Evolutionary conservation across 805 yeast species (phyloP).

Genomic region (Myxozyma melibiosi): DNA sequence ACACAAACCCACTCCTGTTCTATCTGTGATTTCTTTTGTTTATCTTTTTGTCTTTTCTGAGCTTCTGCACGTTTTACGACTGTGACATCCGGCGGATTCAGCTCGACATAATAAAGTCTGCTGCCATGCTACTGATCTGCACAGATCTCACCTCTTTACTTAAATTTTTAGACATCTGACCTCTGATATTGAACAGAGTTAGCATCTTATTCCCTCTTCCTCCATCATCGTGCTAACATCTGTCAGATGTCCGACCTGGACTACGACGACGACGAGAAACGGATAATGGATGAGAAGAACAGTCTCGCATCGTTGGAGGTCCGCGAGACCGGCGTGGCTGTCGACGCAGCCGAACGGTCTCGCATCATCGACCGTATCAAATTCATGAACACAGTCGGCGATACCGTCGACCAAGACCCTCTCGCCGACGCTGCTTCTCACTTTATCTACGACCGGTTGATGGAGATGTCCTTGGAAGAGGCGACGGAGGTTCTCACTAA

Average conservation of each 20-base stretch:
- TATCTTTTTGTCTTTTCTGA: too few relatives aligned
- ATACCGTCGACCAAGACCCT: conserved; percentile 17
- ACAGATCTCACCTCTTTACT: too few relatives aligned
- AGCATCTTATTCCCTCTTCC: too few relatives aligned
- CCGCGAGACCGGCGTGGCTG: background rate
- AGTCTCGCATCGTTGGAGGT: background rate
- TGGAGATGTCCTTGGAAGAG: conserved; percentile 39
- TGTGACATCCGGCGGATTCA: too few relatives aligned
- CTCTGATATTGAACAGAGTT: too few relatives aligned
- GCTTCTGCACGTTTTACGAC: too few relatives aligned
- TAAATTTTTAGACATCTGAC: too few relatives aligned
- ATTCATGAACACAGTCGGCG: conserved; percentile 21
- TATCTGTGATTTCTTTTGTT: too few relatives aligned
- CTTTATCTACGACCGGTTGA: conserved; percentile 12
- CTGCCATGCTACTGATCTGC: too few relatives aligned
- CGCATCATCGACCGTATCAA: conserved; percentile 18
- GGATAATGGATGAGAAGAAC: conserved; percentile 5
- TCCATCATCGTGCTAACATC: too few relatives aligned
- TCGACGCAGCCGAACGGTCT: conserved; percentile 8
- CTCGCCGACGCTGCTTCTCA: conserved; percentile 20
- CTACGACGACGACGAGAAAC: background rate
- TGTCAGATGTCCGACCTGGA: background rate
- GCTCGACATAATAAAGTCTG: too few relatives aligned
- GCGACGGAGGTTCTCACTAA: conserved; percentile 47
- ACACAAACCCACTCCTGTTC: too few relatives aligned